Evolutionary conservation across 371 early-diverging fungal genomes (phyloP), one percentile per base, ranked within the genome.

Genomic region (Mucor indicus): DNA sequence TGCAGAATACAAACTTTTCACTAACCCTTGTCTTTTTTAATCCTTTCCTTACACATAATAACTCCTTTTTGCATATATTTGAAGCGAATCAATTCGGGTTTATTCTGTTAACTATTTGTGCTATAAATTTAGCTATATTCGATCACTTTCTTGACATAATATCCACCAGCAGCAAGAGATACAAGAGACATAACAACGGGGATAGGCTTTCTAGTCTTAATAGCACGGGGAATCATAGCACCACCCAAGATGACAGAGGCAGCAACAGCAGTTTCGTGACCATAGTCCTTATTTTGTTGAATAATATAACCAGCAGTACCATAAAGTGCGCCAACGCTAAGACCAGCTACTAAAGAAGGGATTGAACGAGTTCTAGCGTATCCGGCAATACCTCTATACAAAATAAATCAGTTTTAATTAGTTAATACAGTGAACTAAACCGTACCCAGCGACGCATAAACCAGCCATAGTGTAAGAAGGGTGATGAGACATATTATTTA

Each of bases 291-390:
- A 67, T 86, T 84, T 51, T 74, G 67, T 55, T 80, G 68, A 30
- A 86, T 72, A 23, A 86, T 55, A 50, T 80, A 77, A 7, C 78
- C 84, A 17, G 86, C 79, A 20, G 64, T 55, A 33, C 75, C 79
- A 30, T 81, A 86, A 29, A 81, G 64, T 0, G 75, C 61, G 12
- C 81, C 87, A 36, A 86, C 75, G 29, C 76, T 67, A n/a, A 83
- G 40, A 25, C 87, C 87, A 29, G 87, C 87, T 33, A 74, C 72
- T 11, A 84, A 67, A 13, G 84, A 83, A 17, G 84, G 87, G 3
- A 71, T 31, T 4, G 82, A 83, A 39, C 77, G 73, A 16, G 78
- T 72, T 37, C 57, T 62, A 7, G 67, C 75, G 64, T 77, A 86
- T 20, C 86, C 86, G 44, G 73, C 65, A 55, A 77, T 53, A 43